These are phyloP conservation scores for Fusarium pseudocircinatum DNA, from an alignment of 2,329 filamentous ascomycete species.

Conservation along the genomic window DNA sequence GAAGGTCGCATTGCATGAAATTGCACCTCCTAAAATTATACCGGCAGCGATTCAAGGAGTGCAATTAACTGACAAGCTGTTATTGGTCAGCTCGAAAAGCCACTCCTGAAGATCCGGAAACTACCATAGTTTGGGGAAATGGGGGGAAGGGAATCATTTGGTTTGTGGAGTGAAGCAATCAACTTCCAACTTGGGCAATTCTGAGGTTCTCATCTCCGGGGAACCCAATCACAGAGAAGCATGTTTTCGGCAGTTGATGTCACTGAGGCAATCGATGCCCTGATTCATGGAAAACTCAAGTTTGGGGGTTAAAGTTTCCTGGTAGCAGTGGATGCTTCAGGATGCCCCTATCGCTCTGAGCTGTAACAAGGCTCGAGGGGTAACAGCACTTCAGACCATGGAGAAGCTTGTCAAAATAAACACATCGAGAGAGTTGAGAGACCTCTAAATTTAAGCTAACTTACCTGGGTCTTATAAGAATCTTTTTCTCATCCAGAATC, in stretches of 20 bases:
- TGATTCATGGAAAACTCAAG: neutral
- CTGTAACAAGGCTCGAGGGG: neutral
- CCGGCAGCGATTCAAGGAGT: neutral
- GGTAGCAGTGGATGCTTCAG: neutral
- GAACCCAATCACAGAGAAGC: neutral
- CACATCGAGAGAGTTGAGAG: neutral
- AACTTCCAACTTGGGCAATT: neutral
- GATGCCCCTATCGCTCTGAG: neutral
- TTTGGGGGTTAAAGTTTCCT: neutral
- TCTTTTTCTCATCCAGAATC: neutral
- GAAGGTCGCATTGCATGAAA: constrained; percentile 12
- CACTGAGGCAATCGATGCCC: neutral
- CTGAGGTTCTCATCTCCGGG: constrained; percentile 22
- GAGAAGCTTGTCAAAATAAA: neutral
- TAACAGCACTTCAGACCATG: neutral
- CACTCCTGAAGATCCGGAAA: constrained; percentile 42
- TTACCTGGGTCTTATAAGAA: neutral
- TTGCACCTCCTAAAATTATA: constrained; percentile 7
- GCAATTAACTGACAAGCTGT: neutral
- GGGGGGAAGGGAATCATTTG: constrained; percentile 14
- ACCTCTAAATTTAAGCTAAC: neutral
- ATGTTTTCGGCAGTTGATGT: constrained; percentile 22
- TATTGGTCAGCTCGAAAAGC: constrained; percentile 31
- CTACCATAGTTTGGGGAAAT: constrained; percentile 38
- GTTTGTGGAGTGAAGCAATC: neutral